Evolutionary conservation across 495 filamentous ascomycete species (phyloP), one percentile per base, ranked within the genome.

Genomic region (Hypoxylon lienhwacheense): DNA sequence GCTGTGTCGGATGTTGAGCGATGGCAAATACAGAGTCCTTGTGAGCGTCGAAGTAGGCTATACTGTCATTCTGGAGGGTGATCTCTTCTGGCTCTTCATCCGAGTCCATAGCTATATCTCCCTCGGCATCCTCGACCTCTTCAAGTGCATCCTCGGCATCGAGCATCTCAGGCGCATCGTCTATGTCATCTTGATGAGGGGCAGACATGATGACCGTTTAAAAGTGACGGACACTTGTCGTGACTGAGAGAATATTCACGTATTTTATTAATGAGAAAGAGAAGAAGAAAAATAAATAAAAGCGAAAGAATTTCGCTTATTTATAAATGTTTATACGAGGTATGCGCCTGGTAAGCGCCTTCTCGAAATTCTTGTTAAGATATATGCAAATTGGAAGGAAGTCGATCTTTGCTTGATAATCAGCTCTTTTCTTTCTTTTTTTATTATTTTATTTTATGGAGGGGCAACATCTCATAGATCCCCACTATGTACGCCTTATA

Each of bases 11-110:
- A 66, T 99, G 95, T 60, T 93, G 88, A 22, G 90, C 89, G 63
- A 99, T 89, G 66, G 86, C 86, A 75, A 96, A 97, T 46, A 99
- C 86, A 36, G 84, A 88, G 76, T 96, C 90, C 37, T 78, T 85
- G 76, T 96, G 90, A 1, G 66, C 65, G 72, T 97, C 93, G 70
- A 97, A 96, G 73, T 96, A 89, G 43, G 91, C 95, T 52, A 82
- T 74, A 51, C 88, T 91, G 77, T 97, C 91, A 73, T 97, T 97
- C 51, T 91, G 79, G 11, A 97, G 76, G 24, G 76, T 73, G 41
- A 97, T 82, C 64, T 91, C 89, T 66, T 91, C 75, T 26, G 82
- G 77, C 42, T 84, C 81, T 55, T 85, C 83, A 39, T 69, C 69
- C 0, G 80, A 87, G 52, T 87, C 85, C 86, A 90, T 91, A 5